Base-by-base conservation (phyloP, 495 filamentous ascomycete species). In the Penicillium simplicissimum region DNA sequence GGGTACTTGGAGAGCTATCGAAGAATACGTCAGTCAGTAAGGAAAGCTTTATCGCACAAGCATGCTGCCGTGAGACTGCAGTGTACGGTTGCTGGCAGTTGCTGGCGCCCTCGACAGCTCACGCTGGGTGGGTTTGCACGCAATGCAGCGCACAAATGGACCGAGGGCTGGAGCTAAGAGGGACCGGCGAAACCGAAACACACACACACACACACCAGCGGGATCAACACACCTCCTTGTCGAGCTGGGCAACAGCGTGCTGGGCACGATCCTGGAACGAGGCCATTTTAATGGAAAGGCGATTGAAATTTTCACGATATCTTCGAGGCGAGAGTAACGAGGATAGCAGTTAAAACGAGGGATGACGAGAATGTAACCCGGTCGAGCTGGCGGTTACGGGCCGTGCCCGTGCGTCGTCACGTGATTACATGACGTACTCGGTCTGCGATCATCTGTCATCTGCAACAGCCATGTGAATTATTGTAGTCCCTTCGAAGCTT, bases 1-100 rank as follows among this genome's bases (percentile, higher is more conserved):
- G 90, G 91, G 82, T 99, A 98, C 79, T 96, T 96, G 72, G 94
- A 94, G 57, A 98, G 91, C 96, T 98, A 62, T 61, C 23, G 75
- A 37, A 66, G 17, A 62, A 9, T 49, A 62, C 47, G 57, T 60
- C 63, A 67, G 66, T 61, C 59, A 64, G 49, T 11, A n/a, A 73
- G 68, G 40, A 58, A 34, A 63, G 31, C 58, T 36, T 51, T 25
- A 28, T 52, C 19, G 49, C 34, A 19, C 55, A 55, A 35, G 34
- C 31, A 14, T 42, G 52, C 7, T 6, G 35, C 17, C 17, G 35
- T 35, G 43, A 23, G 5, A 0, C 11, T 4, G 35, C 10, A 11
- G 14, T 34, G 25, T 5, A 21, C 34, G 19, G 52, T 23, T 23
- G 34, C 23, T 10, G 25, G 31, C 28, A 60, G 34, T 33, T 52